phyloP scores from a whole-genome alignment of 257 asterid species.

The Coffea canephora region DNA sequence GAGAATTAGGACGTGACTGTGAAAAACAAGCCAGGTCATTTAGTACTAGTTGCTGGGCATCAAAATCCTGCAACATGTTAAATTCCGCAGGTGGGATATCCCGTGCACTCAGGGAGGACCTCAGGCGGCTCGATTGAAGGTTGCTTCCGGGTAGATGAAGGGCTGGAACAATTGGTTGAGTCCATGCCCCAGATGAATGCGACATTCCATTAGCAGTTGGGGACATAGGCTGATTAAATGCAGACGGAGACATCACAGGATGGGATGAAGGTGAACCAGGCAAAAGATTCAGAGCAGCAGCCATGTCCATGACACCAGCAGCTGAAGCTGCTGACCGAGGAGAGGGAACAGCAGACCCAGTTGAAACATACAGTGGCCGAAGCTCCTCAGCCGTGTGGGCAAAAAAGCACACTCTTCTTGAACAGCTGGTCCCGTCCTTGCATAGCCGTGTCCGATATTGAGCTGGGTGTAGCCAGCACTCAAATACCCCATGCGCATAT shows the following conservation, averaged over 20 bases:
- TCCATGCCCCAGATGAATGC: constrained; percentile 61
- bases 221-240: constrained; percentile 65
- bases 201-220: constrained; percentile 73
- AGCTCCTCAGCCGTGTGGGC: constrained; percentile 92
- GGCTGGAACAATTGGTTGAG: constrained; percentile 77
- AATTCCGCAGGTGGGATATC: constrained; percentile 65
- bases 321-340: constrained; percentile 77
- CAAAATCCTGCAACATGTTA: constrained; percentile 54
- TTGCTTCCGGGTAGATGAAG: constrained; percentile 88
- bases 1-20: constrained; percentile 51
- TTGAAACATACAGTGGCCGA: constrained; percentile 80
- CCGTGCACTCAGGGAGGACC: constrained; percentile 85
- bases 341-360: constrained; percentile 93
- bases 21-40: constrained; percentile 61
- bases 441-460: constrained; percentile 86
- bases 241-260: constrained; percentile 66
- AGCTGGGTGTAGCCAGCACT: constrained; percentile 99
- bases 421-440: constrained; percentile 85
- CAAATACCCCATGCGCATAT: constrained; percentile 97
- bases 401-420: constrained; percentile 82
- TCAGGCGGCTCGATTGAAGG: constrained; percentile 83
- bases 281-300: constrained; percentile 66
- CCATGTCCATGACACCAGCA: constrained; percentile 88
- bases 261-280: constrained; percentile 88
- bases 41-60: constrained; percentile 56